Evolutionary conservation across 2,329 filamentous ascomycete species (phyloP).

Genomic region (Huntiella savannae): DNA sequence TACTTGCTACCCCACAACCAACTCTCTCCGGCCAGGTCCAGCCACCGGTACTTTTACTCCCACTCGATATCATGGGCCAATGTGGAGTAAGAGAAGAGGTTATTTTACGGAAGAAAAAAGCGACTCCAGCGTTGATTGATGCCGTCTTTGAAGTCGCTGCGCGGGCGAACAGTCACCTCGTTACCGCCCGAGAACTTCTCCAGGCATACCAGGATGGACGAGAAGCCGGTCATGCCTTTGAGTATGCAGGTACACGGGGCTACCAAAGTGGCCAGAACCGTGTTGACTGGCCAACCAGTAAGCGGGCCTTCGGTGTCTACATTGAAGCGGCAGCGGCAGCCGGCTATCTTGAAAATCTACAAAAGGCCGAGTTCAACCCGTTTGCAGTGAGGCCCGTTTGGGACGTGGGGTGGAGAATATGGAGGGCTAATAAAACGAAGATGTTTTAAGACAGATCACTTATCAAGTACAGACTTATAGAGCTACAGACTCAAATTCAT

Average conservation of each 20-base stretch:
- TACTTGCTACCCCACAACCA: constrained; percentile 40
- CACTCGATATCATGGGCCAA: constrained; percentile 77
- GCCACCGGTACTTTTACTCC: constrained; percentile 50
- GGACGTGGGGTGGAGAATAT: constrained; percentile 67
- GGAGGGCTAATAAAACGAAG: constrained; percentile 31
- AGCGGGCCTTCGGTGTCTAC: constrained; percentile 58
- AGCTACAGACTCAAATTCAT: too few relatives aligned
- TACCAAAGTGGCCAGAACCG: constrained; percentile 22
- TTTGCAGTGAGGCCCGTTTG: constrained; percentile 51
- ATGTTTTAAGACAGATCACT: constrained; percentile 7
- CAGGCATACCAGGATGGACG: constrained; percentile 56
- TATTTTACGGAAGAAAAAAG: constrained; percentile 59
- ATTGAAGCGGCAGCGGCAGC: constrained; percentile 62
- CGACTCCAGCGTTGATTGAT: constrained; percentile 67
- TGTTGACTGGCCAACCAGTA: constrained; percentile 22
- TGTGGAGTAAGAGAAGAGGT: constrained; percentile 70
- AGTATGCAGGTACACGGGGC: constrained; percentile 56
- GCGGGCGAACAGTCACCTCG: constrained; percentile 83
- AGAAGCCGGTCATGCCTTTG: constrained; percentile 68
- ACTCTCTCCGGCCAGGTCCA: constrained; percentile 15
- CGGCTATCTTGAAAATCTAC: constrained; percentile 59
- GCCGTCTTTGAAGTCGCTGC: constrained; percentile 86
- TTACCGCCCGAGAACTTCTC: constrained; percentile 84
- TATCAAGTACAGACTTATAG: too few relatives aligned
- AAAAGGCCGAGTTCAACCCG: constrained; percentile 67